These are phyloP conservation scores for Paramecium tetraurelia DNA, from an alignment of 73 alveolate genomes.

Conservation along the genomic window DNA sequence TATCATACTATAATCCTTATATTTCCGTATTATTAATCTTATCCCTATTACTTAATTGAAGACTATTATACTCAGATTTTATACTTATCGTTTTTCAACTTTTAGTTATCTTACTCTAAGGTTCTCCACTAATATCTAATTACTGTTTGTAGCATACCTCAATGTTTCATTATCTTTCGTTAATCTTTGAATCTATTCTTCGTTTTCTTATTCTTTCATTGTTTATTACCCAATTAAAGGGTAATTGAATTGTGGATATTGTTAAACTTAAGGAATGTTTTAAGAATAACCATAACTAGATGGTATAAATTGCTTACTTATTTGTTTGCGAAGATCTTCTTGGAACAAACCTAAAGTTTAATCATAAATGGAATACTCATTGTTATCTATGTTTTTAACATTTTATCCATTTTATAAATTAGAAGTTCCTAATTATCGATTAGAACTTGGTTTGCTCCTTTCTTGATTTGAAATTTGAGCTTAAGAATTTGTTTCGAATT, in stretches of 20 bases:
- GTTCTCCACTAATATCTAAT: slow-evolving; percentile 7
- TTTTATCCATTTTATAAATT: neutral
- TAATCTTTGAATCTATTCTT: neutral
- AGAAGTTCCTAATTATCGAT: neutral
- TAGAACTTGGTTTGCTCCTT: neutral
- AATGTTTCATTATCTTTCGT: neutral
- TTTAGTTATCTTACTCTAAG: neutral
- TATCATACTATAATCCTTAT: neutral
- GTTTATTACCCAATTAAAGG: neutral
- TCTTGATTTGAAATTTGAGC: neutral
- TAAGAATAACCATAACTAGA: neutral
- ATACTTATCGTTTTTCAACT: neutral
- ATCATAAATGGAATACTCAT: neutral
- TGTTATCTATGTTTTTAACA: neutral
- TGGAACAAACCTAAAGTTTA: neutral
- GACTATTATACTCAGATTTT: neutral
- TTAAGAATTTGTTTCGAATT: neutral
- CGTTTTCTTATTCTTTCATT: neutral
- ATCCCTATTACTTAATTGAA: neutral
- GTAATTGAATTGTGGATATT: neutral
- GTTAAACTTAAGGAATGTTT: neutral
- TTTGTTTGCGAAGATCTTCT: neutral
- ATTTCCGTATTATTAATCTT: neutral
- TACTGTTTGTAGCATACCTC: neutral
- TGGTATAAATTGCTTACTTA: neutral